These are phyloP conservation scores for Calonectria pseudoturangicola DNA, from an alignment of 2,329 filamentous ascomycete genomes.

Conservation along the genomic window DNA sequence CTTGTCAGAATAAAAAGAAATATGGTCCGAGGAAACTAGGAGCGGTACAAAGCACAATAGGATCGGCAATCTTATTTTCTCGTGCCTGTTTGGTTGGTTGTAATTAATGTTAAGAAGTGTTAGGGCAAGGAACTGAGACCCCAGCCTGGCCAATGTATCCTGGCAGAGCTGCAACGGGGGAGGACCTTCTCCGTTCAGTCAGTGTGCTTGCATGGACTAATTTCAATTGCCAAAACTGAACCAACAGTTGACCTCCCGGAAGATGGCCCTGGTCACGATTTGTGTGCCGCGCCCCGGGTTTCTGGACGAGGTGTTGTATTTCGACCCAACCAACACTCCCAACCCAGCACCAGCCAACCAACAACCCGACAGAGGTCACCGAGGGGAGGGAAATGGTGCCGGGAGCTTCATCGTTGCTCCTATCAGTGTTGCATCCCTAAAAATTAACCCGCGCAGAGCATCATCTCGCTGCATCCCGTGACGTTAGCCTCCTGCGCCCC, in stretches of 20 bases:
- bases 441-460: neutral
- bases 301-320: slow-evolving; percentile 9
- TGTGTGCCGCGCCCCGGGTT: slow-evolving; percentile 21
- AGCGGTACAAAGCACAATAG: neutral
- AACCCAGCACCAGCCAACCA: slow-evolving; percentile 3
- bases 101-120: neutral
- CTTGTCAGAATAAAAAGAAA: slow-evolving; percentile 1
- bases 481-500: slow-evolving; percentile 8
- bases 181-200: neutral
- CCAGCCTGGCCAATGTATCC: too few relatives aligned
- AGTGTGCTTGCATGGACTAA: slow-evolving; percentile 7
- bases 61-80: neutral
- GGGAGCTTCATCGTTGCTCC: neutral
- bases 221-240: neutral
- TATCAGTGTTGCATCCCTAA: neutral
- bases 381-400: slow-evolving; percentile 6
- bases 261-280: neutral
- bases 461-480: slow-evolving; percentile 15
- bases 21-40: slow-evolving; percentile 2
- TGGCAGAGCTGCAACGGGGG: neutral
- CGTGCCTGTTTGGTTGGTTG: neutral
- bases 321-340: slow-evolving; percentile 19
- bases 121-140: slow-evolving; percentile 12
- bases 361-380: slow-evolving; percentile 3
- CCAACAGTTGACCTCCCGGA: neutral